Conservation (phyloP, 208 protist genomes). For the Pavlovales sp. region DNA sequence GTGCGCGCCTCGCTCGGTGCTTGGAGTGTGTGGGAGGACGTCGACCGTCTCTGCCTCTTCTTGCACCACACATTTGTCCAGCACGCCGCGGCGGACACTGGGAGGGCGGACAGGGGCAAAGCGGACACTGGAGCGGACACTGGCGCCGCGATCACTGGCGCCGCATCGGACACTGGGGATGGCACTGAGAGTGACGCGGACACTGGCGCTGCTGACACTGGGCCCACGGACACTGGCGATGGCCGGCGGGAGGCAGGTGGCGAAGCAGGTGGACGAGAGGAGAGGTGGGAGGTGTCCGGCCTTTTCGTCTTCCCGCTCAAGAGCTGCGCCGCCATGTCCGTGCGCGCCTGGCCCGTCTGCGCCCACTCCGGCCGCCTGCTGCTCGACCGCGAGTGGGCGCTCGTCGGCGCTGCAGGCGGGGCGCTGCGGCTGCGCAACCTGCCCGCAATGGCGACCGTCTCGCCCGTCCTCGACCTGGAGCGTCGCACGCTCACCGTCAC, state of each 20-base stretch:
- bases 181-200: no score
- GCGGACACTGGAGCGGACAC: no score
- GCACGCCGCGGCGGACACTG: neutral
- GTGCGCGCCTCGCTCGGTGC: constrained; percentile 12
- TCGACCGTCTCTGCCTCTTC: neutral
- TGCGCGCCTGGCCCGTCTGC: neutral
- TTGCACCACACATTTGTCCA: neutral
- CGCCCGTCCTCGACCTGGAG: neutral
- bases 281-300: neutral
- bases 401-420: neutral
- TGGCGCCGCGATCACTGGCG: no score
- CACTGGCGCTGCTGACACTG: no score
- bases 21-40: constrained; percentile 10
- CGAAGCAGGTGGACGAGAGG: neutral
- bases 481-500: neutral
- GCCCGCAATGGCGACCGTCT: neutral
- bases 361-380: neutral
- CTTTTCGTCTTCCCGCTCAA: constrained; percentile 20
- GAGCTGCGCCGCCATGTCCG: neutral
- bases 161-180: no score
- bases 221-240: no score
- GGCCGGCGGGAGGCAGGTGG: neutral
- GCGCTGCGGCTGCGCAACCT: neutral
- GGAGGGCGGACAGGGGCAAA: neutral
- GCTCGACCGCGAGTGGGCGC: constrained; percentile 26